Evolutionary conservation across 164 flowering plant genomes (phyloP).

Genomic region (Vitis rotundifolia): DNA sequence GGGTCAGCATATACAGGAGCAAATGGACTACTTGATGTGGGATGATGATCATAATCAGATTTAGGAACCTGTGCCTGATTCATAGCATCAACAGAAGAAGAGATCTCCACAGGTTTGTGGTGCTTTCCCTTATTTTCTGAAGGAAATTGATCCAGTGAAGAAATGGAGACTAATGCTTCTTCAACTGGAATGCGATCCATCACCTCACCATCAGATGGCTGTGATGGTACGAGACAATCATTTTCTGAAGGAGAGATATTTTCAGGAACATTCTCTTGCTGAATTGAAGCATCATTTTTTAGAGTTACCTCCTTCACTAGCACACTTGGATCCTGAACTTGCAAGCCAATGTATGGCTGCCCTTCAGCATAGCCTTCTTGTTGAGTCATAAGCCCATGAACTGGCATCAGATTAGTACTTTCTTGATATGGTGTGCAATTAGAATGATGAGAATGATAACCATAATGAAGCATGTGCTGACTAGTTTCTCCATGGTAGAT

Average conservation of each 20-base stretch:
- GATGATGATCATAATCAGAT: slow-evolving; percentile 15
- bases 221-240: slow-evolving; percentile 8
- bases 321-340: slow-evolving; percentile 11
- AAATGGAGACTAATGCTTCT: slow-evolving; percentile 13
- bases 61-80: slow-evolving; percentile 13
- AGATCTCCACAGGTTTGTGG: slow-evolving; percentile 13
- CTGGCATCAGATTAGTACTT: slow-evolving; percentile 7
- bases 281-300: slow-evolving; percentile 17
- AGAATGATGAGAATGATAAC: slow-evolving; percentile 6
- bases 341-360: slow-evolving; percentile 14
- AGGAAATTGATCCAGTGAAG: slow-evolving; percentile 12
- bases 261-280: slow-evolving; percentile 22
- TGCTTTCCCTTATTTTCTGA: slow-evolving; percentile 15
- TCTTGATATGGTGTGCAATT: slow-evolving; percentile 13
- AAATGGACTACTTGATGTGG: slow-evolving; percentile 16
- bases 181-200: slow-evolving; percentile 12
- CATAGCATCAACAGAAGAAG: slow-evolving; percentile 11
- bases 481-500: slow-evolving; percentile 14
- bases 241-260: slow-evolving; percentile 6
- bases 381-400: slow-evolving; percentile 16
- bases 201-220: slow-evolving; percentile 16
- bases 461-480: slow-evolving; percentile 19
- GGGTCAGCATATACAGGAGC: slow-evolving; percentile 21
- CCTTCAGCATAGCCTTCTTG: slow-evolving; percentile 16
- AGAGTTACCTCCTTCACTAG: slow-evolving; percentile 14